A percentile compares a stretch with the other conserved stretches of the same genome.
phyloP scores from a whole-genome alignment of 352 stramenopile genomes.

The Vaucheria bursata region DNA sequence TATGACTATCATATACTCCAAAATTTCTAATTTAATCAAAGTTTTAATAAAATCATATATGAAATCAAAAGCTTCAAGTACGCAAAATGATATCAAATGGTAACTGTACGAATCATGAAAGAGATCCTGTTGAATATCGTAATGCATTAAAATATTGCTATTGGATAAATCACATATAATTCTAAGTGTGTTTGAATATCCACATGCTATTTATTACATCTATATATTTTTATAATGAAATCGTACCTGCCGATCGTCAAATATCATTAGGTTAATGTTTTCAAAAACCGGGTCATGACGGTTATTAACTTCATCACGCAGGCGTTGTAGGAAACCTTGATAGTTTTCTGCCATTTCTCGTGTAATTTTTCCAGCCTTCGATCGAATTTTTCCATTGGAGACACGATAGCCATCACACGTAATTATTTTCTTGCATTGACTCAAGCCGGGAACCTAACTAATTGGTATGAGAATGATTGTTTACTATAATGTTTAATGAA shows the following conservation, averaged over 20 bases:
- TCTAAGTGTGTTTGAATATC: too few relatives aligned
- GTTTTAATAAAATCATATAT: too few relatives aligned
- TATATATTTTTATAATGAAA: too few relatives aligned
- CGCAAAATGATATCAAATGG: too few relatives aligned
- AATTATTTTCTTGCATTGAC: background rate
- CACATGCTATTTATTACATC: too few relatives aligned
- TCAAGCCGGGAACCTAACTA: background rate
- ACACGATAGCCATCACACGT: constrained; percentile 1
- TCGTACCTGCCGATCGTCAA: background rate
- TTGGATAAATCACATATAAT: too few relatives aligned
- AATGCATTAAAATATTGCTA: too few relatives aligned
- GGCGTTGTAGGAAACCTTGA: background rate
- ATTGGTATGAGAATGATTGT: background rate
- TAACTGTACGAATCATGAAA: too few relatives aligned
- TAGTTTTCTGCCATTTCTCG: background rate
- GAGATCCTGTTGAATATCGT: too few relatives aligned
- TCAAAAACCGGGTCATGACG: background rate
- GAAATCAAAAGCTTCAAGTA: too few relatives aligned
- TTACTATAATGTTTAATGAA: background rate
- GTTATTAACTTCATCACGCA: background rate
- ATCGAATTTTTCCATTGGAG: background rate
- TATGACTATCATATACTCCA: too few relatives aligned
- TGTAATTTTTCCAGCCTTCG: background rate
- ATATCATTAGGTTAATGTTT: background rate
- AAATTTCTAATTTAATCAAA: too few relatives aligned